phyloP scores from a whole-genome alignment of 805 yeast genomes.

The Candida mattraensis region DNA sequence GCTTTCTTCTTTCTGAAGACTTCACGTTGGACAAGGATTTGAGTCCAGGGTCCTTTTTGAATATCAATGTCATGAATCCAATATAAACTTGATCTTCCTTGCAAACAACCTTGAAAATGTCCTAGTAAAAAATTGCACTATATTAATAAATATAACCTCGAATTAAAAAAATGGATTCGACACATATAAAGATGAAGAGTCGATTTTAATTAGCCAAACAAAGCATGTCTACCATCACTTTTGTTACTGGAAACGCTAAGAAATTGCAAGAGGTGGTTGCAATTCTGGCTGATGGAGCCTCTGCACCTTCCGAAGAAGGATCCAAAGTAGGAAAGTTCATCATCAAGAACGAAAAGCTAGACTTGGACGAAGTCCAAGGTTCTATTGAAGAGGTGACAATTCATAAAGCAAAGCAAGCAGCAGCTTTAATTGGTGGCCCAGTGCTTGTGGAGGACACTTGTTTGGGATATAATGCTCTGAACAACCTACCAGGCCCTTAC shows the following conservation, averaged over 20 bases:
- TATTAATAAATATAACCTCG: too few relatives aligned
- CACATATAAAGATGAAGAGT: neutral
- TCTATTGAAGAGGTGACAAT: conserved; percentile 76
- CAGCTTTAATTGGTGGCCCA: conserved; percentile 62
- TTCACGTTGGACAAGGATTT: conserved; percentile 80
- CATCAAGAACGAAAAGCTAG: conserved; percentile 66
- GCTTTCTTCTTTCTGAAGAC: conserved; percentile 71
- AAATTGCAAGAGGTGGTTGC: conserved; percentile 83
- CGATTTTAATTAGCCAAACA: too few relatives aligned
- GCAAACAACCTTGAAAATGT: too few relatives aligned
- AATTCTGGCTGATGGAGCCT: conserved; percentile 51
- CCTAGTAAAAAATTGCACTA: too few relatives aligned
- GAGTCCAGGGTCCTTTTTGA: conserved; percentile 53
- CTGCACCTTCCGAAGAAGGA: conserved; percentile 27
- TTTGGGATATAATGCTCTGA: conserved; percentile 75
- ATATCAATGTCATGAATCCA: too few relatives aligned
- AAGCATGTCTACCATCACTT: conserved; percentile 33
- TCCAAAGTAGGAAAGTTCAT: conserved; percentile 46
- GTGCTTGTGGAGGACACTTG: conserved; percentile 96
- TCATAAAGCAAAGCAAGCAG: conserved; percentile 78
- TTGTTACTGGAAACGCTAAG: conserved; percentile 77
- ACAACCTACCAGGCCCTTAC: conserved; percentile 85
- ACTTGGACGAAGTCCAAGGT: conserved; percentile 91
- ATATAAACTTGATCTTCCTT: too few relatives aligned
- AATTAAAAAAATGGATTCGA: neutral